Evolutionary conservation across 148 eudicot genomes (phyloP), one percentile per base, ranked within the genome.

Genomic region (Nepenthes mirabilis): DNA sequence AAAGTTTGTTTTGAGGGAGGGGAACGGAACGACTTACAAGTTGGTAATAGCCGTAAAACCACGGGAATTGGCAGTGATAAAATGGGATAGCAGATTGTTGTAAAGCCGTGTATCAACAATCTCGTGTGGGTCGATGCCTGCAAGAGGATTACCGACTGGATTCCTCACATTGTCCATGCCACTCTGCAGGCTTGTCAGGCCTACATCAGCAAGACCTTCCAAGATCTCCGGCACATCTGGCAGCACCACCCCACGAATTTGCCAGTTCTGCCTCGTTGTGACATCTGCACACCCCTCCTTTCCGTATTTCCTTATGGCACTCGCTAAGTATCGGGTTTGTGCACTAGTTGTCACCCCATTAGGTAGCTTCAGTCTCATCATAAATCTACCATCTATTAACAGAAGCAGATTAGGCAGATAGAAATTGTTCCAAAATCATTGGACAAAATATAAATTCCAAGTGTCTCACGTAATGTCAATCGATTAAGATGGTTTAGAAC

Each of bases 131-230:
- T 93, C 99, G 63, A 93, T 84, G 2, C 99, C 99, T 1, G 99
- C 99, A 63, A 93, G 76, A 33, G 95, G 90, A 43, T 88, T 93
- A 0, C 99, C 99, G 2, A 93, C 99, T 1, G 99, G 96, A 65
- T 93, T 93, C 61, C 99, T 70, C 11, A 82, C 99, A 63, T 84
- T 93, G 82, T 93, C 99, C 99, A 93, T 93, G 0, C 99, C 99
- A 61, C 99, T 93, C 71, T 93, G 99, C 47, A 93, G 74, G 75
- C 96, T 86, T 1, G 91, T 93, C 58, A 93, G 75, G 11, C 96
- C 99, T 36, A 93, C 99, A 8, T 76, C 67, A 2, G 70, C 81
- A 1, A 93, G 82, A 5, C 99, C 99, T 66, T 86, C 77, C 6
- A 93, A 36, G 32, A 93, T 93, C 34, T 86, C 87, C 0, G 96